Evolutionary conservation across 768 basidiomycete species (phyloP).

Genomic region (Hysterangium stoloniferum): DNA sequence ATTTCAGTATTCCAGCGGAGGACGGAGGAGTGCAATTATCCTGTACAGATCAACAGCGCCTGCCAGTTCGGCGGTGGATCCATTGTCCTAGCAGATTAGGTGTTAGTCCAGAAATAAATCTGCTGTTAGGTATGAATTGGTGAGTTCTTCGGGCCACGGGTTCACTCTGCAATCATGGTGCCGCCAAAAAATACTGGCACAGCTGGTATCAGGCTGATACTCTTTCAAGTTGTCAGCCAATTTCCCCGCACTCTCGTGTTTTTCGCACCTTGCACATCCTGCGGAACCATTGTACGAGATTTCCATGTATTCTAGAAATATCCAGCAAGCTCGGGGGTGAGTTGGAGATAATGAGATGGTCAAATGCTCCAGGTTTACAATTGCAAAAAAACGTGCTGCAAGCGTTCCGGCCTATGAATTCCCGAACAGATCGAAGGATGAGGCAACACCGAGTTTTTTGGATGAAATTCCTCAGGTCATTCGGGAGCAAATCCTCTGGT

Average conservation of each 20-base stretch:
- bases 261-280: slow-evolving; percentile 31
- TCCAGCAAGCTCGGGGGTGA: slow-evolving; percentile 40
- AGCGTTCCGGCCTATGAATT: slow-evolving; percentile 42
- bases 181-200: too few relatives aligned
- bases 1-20: too few relatives aligned
- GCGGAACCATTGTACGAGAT: slow-evolving; percentile 31
- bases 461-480: slow-evolving; percentile 45
- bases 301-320: slow-evolving; percentile 24
- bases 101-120: too few relatives aligned
- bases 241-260: slow-evolving; percentile 39
- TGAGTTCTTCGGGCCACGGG: too few relatives aligned
- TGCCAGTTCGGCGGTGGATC: too few relatives aligned
- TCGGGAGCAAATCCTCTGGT: slow-evolving; percentile 43
- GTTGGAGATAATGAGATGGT: slow-evolving; percentile 37
- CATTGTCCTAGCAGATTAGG: too few relatives aligned
- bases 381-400: slow-evolving; percentile 32
- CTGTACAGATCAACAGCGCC: too few relatives aligned
- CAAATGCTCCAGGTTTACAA: slow-evolving; percentile 37
- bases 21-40: too few relatives aligned
- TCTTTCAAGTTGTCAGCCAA: slow-evolving; percentile 35
- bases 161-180: too few relatives aligned
- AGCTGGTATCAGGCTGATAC: too few relatives aligned
- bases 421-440: slow-evolving; percentile 38
- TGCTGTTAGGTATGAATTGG: too few relatives aligned
- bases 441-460: slow-evolving; percentile 33